Conservation (phyloP, 352 stramenopile genomes). For the Pythium sp. region DNA sequence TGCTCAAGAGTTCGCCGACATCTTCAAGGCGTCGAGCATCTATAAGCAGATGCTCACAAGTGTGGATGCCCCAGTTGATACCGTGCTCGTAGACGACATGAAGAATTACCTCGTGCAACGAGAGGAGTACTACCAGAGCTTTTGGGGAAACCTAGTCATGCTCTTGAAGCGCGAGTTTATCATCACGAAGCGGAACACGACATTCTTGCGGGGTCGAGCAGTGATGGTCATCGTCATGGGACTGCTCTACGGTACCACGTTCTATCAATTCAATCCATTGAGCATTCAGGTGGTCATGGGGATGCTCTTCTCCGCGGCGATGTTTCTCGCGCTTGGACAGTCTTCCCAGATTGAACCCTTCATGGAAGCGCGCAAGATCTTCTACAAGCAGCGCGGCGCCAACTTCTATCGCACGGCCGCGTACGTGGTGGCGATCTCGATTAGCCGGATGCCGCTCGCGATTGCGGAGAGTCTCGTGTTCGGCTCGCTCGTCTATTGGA, state of each 20-base stretch:
- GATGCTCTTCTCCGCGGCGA: constrained; percentile 57
- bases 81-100: constrained; percentile 24
- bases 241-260: constrained; percentile 22
- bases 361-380: constrained; percentile 39
- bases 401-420: constrained; percentile 65
- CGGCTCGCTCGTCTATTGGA: constrained; percentile 65
- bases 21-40: constrained; percentile 18
- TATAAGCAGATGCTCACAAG: constrained; percentile 16
- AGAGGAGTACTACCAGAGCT: constrained; percentile 8
- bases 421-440: constrained; percentile 39
- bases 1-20: constrained; percentile 19
- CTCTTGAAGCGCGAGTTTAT: constrained; percentile 22
- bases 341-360: constrained; percentile 56
- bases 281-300: constrained; percentile 29
- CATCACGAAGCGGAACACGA: constrained; percentile 20
- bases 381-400: constrained; percentile 59
- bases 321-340: constrained; percentile 54
- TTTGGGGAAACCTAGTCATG: constrained; percentile 6
- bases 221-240: constrained; percentile 28
- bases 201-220: constrained; percentile 14
- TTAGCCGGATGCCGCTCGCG: constrained; percentile 25
- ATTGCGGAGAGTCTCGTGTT: constrained; percentile 53
- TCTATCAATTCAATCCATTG: constrained; percentile 23
- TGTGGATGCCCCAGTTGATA: constrained; percentile 10
- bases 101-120: constrained; percentile 69